Evolutionary conservation across 1,284 basidiomycete species (phyloP).

Genomic region (Rhodotorula sp.): DNA sequence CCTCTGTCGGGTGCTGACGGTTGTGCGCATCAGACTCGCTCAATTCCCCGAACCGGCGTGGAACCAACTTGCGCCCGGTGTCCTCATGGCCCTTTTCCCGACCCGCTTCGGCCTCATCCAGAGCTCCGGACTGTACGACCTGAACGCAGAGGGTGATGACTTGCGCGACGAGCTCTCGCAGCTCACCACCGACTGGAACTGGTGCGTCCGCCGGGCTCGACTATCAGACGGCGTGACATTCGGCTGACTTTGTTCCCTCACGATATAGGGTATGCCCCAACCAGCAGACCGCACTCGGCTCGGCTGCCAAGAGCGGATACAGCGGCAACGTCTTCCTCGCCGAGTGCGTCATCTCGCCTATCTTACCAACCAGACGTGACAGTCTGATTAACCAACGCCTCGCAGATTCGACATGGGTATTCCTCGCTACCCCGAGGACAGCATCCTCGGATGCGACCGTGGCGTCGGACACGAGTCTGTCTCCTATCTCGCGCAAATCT

Average conservation of each 20-base stretch:
- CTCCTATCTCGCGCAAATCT: too few relatives aligned
- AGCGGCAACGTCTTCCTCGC: constrained; percentile 30
- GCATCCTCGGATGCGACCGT: background rate
- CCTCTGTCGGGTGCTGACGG: background rate
- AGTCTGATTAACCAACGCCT: background rate
- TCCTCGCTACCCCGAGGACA: background rate
- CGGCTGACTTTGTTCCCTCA: background rate
- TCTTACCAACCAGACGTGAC: background rate
- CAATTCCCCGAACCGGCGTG: background rate
- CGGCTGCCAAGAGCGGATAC: constrained; percentile 1
- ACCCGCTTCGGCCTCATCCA: constrained; percentile 14
- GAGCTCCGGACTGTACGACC: constrained; percentile 28
- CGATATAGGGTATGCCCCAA: constrained; percentile 32
- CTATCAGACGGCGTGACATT: background rate
- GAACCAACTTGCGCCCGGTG: background rate
- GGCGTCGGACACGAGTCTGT: constrained; percentile 30
- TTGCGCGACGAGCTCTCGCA: constrained; percentile 10
- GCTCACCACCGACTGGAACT: constrained; percentile 40
- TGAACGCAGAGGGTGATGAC: constrained; percentile 5
- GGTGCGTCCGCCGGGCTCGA: constrained; percentile 10
- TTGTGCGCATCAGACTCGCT: too few relatives aligned
- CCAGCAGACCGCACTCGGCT: constrained; percentile 35
- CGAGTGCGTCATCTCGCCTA: constrained; percentile 11
- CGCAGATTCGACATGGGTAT: constrained; percentile 38
- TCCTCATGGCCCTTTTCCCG: constrained; percentile 9